A percentile compares a stretch with the other conserved stretches of the same genome.
These are phyloP conservation scores for Trematosphaeria pertusa DNA, from an alignment of 2,329 filamentous ascomycete species.

Conservation along the genomic window DNA sequence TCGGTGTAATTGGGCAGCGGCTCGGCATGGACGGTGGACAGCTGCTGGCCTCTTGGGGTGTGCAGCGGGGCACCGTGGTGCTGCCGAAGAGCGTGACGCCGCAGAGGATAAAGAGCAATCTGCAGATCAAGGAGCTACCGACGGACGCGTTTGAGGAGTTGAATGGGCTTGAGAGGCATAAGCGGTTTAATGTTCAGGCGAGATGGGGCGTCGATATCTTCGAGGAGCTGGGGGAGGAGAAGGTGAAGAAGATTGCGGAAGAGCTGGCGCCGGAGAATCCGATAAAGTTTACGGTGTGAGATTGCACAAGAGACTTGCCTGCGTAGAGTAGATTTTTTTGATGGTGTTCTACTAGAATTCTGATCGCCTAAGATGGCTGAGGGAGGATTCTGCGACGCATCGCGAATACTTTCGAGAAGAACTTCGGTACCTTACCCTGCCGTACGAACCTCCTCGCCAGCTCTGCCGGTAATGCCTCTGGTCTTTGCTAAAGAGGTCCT, in stretches of 20 bases:
- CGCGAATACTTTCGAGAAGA: too few relatives aligned
- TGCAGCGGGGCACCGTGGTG: conserved; percentile 79
- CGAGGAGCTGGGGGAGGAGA: conserved; percentile 29
- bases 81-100: conserved; percentile 83
- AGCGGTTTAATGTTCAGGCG: conserved; percentile 32
- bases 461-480: too few relatives aligned
- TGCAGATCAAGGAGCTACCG: conserved; percentile 69
- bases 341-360: too few relatives aligned
- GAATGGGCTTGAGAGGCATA: conserved; percentile 47
- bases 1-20: conserved; percentile 21
- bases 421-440: too few relatives aligned
- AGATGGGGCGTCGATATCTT: conserved; percentile 36
- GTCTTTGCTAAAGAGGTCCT: too few relatives aligned
- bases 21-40: conserved; percentile 75
- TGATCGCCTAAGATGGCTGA: too few relatives aligned
- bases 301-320: too few relatives aligned
- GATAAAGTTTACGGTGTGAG: conserved; percentile 27
- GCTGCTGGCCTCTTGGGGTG: conserved; percentile 77
- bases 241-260: conserved; percentile 27
- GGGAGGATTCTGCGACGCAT: too few relatives aligned
- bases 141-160: conserved; percentile 73
- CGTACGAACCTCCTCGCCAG: too few relatives aligned
- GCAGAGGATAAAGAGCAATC: conserved; percentile 75
- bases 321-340: too few relatives aligned
- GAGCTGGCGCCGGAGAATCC: conserved; percentile 26